phyloP scores from a whole-genome alignment of 768 basidiomycete genomes.

The Dacryopinax spathularia region DNA sequence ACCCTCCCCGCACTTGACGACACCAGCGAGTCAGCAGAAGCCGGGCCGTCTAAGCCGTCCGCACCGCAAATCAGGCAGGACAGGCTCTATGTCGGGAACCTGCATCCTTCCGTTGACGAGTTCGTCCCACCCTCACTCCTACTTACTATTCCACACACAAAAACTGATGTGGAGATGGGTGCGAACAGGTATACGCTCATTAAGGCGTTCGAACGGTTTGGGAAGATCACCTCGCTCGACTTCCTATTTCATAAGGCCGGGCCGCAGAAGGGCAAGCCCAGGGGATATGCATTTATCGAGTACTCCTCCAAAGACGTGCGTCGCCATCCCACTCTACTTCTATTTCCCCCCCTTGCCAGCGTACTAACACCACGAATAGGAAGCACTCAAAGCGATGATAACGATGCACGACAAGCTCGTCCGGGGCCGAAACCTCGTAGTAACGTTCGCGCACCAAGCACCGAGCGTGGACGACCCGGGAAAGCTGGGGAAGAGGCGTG shows the following conservation, averaged over 20 bases:
- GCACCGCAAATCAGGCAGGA: conserved; percentile 28
- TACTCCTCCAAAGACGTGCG: conserved; percentile 67
- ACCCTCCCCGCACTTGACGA: not conserved
- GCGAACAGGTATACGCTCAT: conserved; percentile 76
- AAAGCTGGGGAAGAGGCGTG: conserved; percentile 22
- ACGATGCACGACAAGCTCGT: conserved; percentile 65
- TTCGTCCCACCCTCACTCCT: conserved; percentile 24
- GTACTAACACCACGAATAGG: conserved; percentile 36
- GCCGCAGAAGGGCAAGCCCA: conserved; percentile 73
- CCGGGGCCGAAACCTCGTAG: conserved; percentile 73
- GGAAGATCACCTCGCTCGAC: conserved; percentile 84
- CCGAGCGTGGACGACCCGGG: conserved; percentile 14
- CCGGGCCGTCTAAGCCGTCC: not conserved
- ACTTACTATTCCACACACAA: not conserved
- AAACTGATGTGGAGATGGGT: conserved; percentile 2
- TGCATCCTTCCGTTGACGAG: conserved; percentile 80
- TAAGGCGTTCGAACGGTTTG: conserved; percentile 81
- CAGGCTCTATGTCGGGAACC: conserved; percentile 79
- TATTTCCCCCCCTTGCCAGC: not conserved
- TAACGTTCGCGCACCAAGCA: conserved; percentile 77
- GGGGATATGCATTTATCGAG: conserved; percentile 92
- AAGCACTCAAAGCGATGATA: conserved; percentile 63
- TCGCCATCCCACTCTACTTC: conserved; percentile 19
- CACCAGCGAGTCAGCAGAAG: not conserved
- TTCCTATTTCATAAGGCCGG: conserved; percentile 93